Evolutionary conservation across 768 basidiomycete genomes (phyloP), one percentile per base, ranked within the genome.

Genomic region (Boletus subparvulus): DNA sequence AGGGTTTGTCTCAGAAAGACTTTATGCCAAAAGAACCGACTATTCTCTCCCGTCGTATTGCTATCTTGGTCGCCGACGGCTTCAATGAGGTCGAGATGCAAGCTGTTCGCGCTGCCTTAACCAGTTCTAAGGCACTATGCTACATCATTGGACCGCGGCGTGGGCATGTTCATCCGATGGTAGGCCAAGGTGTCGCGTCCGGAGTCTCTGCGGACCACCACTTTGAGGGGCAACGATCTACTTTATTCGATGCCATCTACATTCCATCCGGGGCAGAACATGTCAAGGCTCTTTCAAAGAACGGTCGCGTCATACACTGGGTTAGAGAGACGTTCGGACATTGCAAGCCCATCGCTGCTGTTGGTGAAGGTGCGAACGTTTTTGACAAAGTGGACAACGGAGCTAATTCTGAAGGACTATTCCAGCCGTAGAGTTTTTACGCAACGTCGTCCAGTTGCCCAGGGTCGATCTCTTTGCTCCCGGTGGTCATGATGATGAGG

Each of bases 321-420:
- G 81, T 89, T 4, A 81, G 89, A 44, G 92, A 94, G 72, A 86
- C 90, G 3, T 94, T 90, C 72, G 88, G 88, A 21, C 93, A 94
- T 71, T 87, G 84, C 73, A 94, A 94, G 75, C 69, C 87, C 17
- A 90, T 96, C 55, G 89, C 84, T 3, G 91, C 85, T 1, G 76
- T 87, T 45, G 93, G 92, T 11, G 80, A 83, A 67, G 86, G 86
- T 55, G 21, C 14, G 60, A 17, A 37, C 4, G 8, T 40, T 30
- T 6, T 26, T 39, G 8, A 21, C 24, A 2, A 17, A 35, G 21
- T 39, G 13, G 46, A 46, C 5, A 11, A 37, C n/a, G 17, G 33
- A 28, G 3, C 52, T 65, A 37, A 63, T 30, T 28, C 10, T 3
- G 17, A 5, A 24, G 11, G 28, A 33, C n/a, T 45, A 1, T 47